Evolutionary conservation across 768 basidiomycete species (phyloP), one percentile per base, ranked within the genome.

Genomic region (Hebeloma cylindrosporum): DNA sequence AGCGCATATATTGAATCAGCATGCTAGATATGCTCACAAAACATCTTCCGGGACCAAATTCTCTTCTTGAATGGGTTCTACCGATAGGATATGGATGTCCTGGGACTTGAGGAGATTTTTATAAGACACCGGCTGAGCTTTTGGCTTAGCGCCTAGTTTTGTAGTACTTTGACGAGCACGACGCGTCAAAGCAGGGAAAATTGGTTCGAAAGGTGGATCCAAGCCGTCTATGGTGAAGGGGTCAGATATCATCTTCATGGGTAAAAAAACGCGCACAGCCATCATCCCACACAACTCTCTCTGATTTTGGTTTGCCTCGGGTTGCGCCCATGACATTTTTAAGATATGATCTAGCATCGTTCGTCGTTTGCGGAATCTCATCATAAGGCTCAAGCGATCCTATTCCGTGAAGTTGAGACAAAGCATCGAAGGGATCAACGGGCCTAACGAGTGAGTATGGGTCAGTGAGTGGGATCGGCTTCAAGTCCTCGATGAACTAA

Each of bases 371-470:
- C 56, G 74, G 69, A 43, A 54, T 66, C 57, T 85, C 79, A 18
- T 79, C 72, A 45, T 72, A 75, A 9, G 66, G 57, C 9, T 61
- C 43, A 14, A 74, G 50, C 7, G 63, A 50, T 38, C 61, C 35
- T 13, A 75, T 45, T 37, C 56, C 55, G 60, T 70, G 58, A 14
- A 66, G 46, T 14, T 59, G 55, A 22, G 60, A 60, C 11, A 84
- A 66, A 9, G 57, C 57, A 1, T 76, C 71, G 40, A 79, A 74
- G 10, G 83, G 81, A 31, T 85, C 82, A 13, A 65, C 58, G n/a
- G 78, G 77, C 10, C 82, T 64, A 10, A 65, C 56, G 13, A 84
- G 67, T 3, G 77, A 75, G 29, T 68, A 71, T 1, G 76, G 71
- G 46, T 85, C 81, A 27, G 67, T 64, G 29, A 70, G 58, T 1